phyloP scores from a whole-genome alignment of 2,329 filamentous ascomycete genomes.

The Ramularia endophylla region DNA sequence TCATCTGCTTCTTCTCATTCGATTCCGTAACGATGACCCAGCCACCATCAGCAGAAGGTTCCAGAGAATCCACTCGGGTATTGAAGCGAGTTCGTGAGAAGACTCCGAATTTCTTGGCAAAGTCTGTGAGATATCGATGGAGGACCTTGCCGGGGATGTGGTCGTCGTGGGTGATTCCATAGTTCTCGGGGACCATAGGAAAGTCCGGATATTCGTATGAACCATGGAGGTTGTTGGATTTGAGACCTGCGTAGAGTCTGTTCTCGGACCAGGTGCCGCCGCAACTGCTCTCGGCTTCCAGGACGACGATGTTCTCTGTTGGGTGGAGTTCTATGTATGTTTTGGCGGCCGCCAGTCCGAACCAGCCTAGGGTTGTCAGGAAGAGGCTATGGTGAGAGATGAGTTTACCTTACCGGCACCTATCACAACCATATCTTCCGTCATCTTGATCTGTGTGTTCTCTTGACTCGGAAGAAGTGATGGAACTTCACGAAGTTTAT shows the following conservation, averaged over 20 bases:
- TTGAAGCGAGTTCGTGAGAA: slow-evolving; percentile 44
- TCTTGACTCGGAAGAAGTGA: no score
- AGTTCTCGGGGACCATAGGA: slow-evolving; percentile 51
- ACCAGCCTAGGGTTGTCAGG: slow-evolving; percentile 31
- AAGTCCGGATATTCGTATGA: slow-evolving; percentile 71
- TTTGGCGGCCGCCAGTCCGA: slow-evolving; percentile 44
- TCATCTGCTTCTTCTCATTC: slow-evolving; percentile 33
- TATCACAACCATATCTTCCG: slow-evolving; percentile 33
- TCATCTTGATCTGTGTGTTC: no score
- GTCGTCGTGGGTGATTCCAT: slow-evolving; percentile 45
- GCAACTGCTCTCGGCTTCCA: slow-evolving; percentile 39
- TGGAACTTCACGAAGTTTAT: no score
- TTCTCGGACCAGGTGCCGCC: slow-evolving; percentile 63
- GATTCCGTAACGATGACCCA: slow-evolving; percentile 15
- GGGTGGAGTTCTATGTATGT: slow-evolving; percentile 43
- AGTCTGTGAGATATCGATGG: slow-evolving; percentile 33
- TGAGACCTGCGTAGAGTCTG: slow-evolving; percentile 61
- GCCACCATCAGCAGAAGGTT: slow-evolving; percentile 30
- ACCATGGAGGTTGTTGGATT: slow-evolving; percentile 67
- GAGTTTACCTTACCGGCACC: slow-evolving; percentile 42
- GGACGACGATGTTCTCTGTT: slow-evolving; percentile 35
- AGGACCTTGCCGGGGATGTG: slow-evolving; percentile 38
- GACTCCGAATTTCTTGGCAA: slow-evolving; percentile 50
- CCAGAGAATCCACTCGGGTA: slow-evolving; percentile 46
- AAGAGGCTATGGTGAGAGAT: not conserved